Percentiles rank a stretch among this genome's conserved stretches.
Evolutionary conservation across 495 filamentous ascomycete species (phyloP).

Genomic region (Venustampulla echinocandica): DNA sequence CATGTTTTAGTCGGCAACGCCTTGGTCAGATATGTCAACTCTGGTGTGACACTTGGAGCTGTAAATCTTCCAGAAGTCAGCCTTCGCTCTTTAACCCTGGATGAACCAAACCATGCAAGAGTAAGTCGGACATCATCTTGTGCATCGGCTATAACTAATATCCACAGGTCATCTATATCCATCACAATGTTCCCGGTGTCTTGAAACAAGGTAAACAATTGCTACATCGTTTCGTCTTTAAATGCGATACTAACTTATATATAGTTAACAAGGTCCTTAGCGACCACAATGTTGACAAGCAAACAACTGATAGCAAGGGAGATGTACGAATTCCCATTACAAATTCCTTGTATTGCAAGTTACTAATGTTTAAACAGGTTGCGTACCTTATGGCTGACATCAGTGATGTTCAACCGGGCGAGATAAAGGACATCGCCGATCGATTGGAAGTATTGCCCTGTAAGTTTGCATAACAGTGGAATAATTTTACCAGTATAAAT

Average conservation of each 20-base stretch:
- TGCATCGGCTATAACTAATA: conserved; percentile 6
- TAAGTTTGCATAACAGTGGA: conserved; percentile 40
- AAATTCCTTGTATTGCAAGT: not conserved
- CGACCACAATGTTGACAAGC: conserved; percentile 96
- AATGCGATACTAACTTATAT: conserved; percentile 2
- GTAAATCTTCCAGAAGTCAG: conserved; percentile 95
- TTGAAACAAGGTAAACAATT: conserved; percentile 59
- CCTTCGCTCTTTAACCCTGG: conserved; percentile 76
- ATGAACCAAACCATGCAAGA: conserved; percentile 80
- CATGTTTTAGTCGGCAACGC: conserved; percentile 57
- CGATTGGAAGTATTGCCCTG: conserved; percentile 72
- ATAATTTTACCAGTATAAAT: conserved; percentile 6
- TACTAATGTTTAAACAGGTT: conserved; percentile 36
- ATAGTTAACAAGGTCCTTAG: conserved; percentile 85
- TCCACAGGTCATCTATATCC: conserved; percentile 77
- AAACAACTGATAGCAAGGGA: conserved; percentile 90
- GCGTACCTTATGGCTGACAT: conserved; percentile 99
- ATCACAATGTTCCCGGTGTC: conserved; percentile 91
- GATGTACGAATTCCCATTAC: conserved; percentile 46
- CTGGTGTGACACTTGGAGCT: conserved; percentile 77
- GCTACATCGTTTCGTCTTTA: conserved; percentile 10
- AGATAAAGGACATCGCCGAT: conserved; percentile 80
- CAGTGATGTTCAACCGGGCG: conserved; percentile 65
- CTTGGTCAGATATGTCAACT: conserved; percentile 86
- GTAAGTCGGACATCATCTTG: conserved; percentile 31